phyloP scores from a whole-genome alignment of 1,139 yeast genomes.

The Scheffersomyces lignicola region DNA sequence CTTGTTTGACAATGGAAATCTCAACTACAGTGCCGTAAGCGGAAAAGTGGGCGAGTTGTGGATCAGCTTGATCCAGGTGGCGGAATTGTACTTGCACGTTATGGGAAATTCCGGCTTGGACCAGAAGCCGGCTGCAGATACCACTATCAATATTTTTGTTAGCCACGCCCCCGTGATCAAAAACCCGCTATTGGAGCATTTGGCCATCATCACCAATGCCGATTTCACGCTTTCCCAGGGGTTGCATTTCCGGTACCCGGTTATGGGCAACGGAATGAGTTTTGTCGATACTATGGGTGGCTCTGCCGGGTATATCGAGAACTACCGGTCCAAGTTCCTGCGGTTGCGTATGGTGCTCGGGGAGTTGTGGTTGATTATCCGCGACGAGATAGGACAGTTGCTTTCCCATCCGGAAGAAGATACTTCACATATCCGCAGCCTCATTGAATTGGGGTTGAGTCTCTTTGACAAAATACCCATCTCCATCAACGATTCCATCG shows the following conservation, averaged over 20 bases:
- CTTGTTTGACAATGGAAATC: constrained; percentile 65
- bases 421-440: constrained; percentile 17
- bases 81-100: constrained; percentile 41
- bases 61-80: constrained; percentile 72
- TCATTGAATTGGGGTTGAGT: constrained; percentile 52
- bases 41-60: constrained; percentile 79
- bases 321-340: constrained; percentile 61
- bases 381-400: constrained; percentile 46
- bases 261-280: constrained; percentile 70
- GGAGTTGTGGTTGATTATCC: constrained; percentile 64
- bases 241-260: constrained; percentile 69
- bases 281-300: constrained; percentile 45
- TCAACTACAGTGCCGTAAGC: constrained; percentile 19
- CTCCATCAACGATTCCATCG: constrained; percentile 32
- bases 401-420: constrained; percentile 22
- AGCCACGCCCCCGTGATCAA: constrained; percentile 67
- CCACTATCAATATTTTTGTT: constrained; percentile 60
- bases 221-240: constrained; percentile 76
- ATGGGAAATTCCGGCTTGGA: constrained; percentile 6
- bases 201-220: constrained; percentile 66
- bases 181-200: constrained; percentile 67
- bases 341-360: constrained; percentile 62
- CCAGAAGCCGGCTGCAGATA: constrained; percentile 13
- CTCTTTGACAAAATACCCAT: constrained; percentile 66
- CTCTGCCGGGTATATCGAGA: constrained; percentile 41